These are phyloP conservation scores for Naganishia vishniacii DNA, from an alignment of 768 basidiomycete species.

Conservation along the genomic window DNA sequence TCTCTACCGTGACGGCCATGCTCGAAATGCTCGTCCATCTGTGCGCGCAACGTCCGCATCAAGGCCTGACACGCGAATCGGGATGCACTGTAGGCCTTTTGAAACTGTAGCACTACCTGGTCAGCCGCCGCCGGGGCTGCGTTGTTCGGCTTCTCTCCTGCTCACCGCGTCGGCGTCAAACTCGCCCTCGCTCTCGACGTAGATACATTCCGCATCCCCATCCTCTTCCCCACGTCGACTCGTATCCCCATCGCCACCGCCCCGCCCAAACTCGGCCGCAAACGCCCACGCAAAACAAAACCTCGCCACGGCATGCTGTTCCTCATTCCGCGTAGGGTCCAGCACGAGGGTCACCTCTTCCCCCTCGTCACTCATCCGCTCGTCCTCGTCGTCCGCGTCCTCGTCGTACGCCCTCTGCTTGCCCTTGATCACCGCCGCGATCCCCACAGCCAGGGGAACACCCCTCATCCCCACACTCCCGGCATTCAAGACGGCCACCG, in stretches of 20 bases:
- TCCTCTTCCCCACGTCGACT: conserved; percentile 14
- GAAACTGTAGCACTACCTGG: conserved; percentile 14
- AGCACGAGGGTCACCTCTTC: conserved; percentile 34
- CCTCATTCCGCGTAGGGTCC: conserved; percentile 29
- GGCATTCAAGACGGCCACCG: conserved; percentile 45
- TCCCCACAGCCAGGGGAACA: conserved; percentile 38
- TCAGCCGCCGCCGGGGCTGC: neutral
- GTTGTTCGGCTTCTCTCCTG: neutral
- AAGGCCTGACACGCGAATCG: conserved; percentile 19
- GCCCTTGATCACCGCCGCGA: conserved; percentile 29
- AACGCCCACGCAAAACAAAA: conserved; percentile 44
- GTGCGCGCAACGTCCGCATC: conserved; percentile 5
- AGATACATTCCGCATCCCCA: conserved; percentile 27
- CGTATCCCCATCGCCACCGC: neutral
- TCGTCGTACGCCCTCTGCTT: conserved; percentile 6
- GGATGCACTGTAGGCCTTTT: conserved; percentile 26
- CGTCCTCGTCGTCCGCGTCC: neutral
- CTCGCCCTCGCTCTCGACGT: conserved; percentile 41
- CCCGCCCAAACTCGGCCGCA: conserved; percentile 31
- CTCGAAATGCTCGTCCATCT: conserved; percentile 14
- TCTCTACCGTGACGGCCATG: too few relatives aligned
- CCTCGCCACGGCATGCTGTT: conserved; percentile 26
- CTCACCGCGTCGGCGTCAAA: conserved; percentile 31
- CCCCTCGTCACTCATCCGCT: conserved; percentile 7
- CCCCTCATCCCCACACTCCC: conserved; percentile 43